These are phyloP conservation scores for Penicillium occitanis DNA, from an alignment of 2,329 filamentous ascomycete species.

Conservation along the genomic window DNA sequence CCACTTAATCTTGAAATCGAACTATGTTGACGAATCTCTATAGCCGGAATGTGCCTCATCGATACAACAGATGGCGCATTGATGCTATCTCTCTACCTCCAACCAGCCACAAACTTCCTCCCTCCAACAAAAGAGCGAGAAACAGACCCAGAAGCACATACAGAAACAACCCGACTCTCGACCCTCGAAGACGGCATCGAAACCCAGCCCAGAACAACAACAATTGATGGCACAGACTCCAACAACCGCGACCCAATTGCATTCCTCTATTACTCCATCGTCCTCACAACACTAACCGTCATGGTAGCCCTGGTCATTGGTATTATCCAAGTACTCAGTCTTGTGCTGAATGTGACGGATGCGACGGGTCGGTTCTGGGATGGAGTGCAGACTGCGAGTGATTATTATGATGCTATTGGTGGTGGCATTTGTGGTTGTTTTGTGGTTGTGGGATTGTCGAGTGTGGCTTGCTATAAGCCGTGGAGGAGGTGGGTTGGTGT, in stretches of 20 bases:
- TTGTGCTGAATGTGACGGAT: conserved; percentile 73
- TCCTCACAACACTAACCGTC: conserved; percentile 80
- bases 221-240: not conserved
- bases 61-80: conserved; percentile 91
- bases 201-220: conserved; percentile 54
- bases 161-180: not conserved
- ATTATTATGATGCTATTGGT: conserved; percentile 83
- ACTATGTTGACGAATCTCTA: not conserved
- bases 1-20: not conserved
- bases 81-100: conserved; percentile 91
- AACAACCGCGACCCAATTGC: conserved; percentile 72
- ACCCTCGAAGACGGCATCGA: not conserved
- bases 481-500: conserved; percentile 66
- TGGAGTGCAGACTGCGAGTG: conserved; percentile 71
- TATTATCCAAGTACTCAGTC: conserved; percentile 75
- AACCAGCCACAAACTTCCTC: conserved; percentile 45
- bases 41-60: conserved; percentile 89
- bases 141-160: not conserved
- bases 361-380: conserved; percentile 85
- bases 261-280: conserved; percentile 89
- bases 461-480: conserved; percentile 72
- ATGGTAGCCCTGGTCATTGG: conserved; percentile 83
- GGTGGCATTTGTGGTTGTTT: conserved; percentile 85
- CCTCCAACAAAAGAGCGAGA: conserved; percentile 23
- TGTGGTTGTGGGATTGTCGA: conserved; percentile 70